These are phyloP conservation scores for Platanthera guangdongensis DNA, from an alignment of 106 monocot species.

Conservation along the genomic window DNA sequence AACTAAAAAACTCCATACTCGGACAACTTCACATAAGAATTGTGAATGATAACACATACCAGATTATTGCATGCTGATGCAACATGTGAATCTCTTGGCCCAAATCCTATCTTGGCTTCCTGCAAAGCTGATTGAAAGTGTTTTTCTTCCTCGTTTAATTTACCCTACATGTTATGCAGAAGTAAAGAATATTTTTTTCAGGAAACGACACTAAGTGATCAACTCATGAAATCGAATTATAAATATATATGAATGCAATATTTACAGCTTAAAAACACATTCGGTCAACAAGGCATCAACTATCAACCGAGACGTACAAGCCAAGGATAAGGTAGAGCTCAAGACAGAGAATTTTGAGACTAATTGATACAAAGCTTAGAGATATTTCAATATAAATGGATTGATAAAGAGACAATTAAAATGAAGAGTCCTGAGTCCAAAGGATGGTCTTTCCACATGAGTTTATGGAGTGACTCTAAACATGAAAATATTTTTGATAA, in stretches of 20 bases:
- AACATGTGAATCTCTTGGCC: conserved; percentile 90
- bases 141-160: conserved; percentile 80
- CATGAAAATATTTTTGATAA: no score
- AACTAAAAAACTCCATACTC: neutral
- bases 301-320: neutral
- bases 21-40: neutral
- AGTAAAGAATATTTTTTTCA: neutral
- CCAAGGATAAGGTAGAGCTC: neutral
- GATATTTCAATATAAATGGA: no score
- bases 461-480: no score
- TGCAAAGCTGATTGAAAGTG: conserved; percentile 61
- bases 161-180: conserved; percentile 44
- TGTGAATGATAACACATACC: conserved; percentile 26
- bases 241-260: neutral
- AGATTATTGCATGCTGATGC: conserved; percentile 93
- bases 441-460: neutral
- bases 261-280: neutral
- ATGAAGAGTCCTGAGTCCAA: no score
- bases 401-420: no score
- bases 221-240: neutral
- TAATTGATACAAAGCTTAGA: neutral
- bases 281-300: neutral
- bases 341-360: neutral
- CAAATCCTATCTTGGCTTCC: conserved; percentile 93
- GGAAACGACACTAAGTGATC: conserved; percentile 4